Evolutionary conservation across 768 basidiomycete species (phyloP), one percentile per base, ranked within the genome.

Genomic region (Lentinula aciculospora): DNA sequence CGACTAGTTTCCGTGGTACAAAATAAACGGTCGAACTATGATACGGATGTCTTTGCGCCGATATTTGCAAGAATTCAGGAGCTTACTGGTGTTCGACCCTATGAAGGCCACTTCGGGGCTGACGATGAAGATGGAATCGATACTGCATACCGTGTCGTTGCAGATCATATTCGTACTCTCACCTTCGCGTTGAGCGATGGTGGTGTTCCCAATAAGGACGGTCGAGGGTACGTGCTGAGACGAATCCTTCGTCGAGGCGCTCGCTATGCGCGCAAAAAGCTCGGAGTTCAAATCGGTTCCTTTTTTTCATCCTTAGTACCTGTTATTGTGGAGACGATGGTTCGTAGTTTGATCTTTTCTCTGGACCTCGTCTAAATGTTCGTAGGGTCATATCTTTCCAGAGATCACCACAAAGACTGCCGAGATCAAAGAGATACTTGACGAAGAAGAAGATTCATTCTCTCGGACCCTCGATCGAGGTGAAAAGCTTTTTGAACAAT

Each of bases 381-480:
- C 32, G 8, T 63, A 96, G 94, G 89, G 92, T 23, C 81, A 78
- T 53, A 82, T 86, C 56, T 99, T 97, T 81, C 97, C 97, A 2
- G 97, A 98, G 73, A 86, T 98, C 63, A 89, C 81, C 19, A 92
- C 85, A 68, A 88, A 83, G 64, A 76, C 82, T 29, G 81, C 81
- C 8, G 94, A 92, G 62, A 85, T 98, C 66, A 93, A 94, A 68
- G 93, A 97, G 70, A 94, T 99, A 61, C 80, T 98, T 17, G 88
- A 98, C 67, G 97, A 98, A 66, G 97, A 99, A 71, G 97, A 99
- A 68, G 91, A 91, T 63, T 97, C 95, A 0, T 98, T 99, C 70
- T 92, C 95, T 7, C 84, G 94, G n/a, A 98, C 97, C 7, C 81
- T 99, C 31, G 95, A 96, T 70, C 87, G 97, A 28, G 97, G 97